Conservation (phyloP, 345 rosid species). For the Conringia planisiliqua region DNA sequence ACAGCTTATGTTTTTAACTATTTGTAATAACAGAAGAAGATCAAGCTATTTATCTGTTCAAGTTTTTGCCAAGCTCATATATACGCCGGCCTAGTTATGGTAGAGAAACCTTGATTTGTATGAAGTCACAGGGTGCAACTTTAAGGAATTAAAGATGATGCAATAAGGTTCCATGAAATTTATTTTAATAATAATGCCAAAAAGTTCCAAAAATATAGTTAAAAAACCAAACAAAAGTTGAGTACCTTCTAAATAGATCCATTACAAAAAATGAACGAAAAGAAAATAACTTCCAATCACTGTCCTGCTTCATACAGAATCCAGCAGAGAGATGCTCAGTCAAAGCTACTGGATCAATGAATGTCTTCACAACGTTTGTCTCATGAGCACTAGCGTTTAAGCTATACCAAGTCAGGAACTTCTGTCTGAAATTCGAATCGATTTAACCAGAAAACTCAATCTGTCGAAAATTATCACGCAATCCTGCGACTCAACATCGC, state of each 20-base stretch:
- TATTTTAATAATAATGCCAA: no score
- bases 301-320: conserved; percentile 45
- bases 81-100: no score
- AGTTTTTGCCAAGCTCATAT: no score
- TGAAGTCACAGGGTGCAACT: no score
- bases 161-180: not conserved
- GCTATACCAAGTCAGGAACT: conserved; percentile 88
- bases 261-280: no score
- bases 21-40: no score
- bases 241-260: not conserved
- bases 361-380: conserved; percentile 62
- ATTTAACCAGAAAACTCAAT: no score
- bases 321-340: conserved; percentile 82
- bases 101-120: no score
- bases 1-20: no score
- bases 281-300: conserved; percentile 5
- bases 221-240: not conserved
- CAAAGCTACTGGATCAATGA: conserved; percentile 59
- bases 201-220: no score
- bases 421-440: conserved; percentile 74
- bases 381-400: conserved; percentile 65
- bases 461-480: conserved; percentile 73
- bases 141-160: not conserved
- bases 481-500: conserved; percentile 44
- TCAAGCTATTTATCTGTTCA: no score